Evolutionary conservation across 352 stramenopile genomes (phyloP).

Genomic region (Sclerospora graminicola): DNA sequence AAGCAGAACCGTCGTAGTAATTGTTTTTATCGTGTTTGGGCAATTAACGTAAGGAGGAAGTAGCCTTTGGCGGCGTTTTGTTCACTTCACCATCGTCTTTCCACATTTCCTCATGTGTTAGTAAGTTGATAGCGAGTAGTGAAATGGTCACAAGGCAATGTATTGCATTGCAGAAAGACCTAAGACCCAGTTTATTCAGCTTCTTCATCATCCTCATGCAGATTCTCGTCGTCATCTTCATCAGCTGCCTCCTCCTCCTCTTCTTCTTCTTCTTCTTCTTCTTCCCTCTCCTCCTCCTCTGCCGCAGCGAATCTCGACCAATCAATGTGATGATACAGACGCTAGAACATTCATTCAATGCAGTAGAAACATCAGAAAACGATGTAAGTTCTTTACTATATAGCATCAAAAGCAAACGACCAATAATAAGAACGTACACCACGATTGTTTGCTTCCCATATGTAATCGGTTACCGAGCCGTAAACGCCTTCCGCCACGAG

Average conservation of each 20-base stretch:
- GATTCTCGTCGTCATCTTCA: conserved; percentile 24
- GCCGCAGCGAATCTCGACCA: conserved; percentile 82
- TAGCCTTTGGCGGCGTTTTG: neutral
- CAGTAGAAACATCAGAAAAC: neutral
- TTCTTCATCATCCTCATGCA: conserved; percentile 26
- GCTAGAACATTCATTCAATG: conserved; percentile 18
- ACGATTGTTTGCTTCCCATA: conserved; percentile 79
- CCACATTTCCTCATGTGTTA: no score
- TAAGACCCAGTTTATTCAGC: conserved; percentile 21
- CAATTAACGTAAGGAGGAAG: neutral
- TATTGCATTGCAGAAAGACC: no score
- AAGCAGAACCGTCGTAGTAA: conserved; percentile 16
- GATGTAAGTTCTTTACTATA: neutral
- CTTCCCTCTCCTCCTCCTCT: conserved; percentile 69
- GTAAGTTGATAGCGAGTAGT: no score
- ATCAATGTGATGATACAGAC: conserved; percentile 85
- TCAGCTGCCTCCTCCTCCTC: conserved; percentile 8
- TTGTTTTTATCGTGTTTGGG: conserved; percentile 19
- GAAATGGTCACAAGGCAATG: no score
- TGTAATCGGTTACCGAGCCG: conserved; percentile 53
- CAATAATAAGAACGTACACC: conserved; percentile 63
- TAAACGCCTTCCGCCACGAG: conserved; percentile 68
- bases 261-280: conserved; percentile 44
- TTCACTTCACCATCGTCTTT: no score
- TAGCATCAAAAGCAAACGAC: no score